Base-by-base conservation (phyloP, 495 filamentous ascomycete species). In the Podospora sp. region DNA sequence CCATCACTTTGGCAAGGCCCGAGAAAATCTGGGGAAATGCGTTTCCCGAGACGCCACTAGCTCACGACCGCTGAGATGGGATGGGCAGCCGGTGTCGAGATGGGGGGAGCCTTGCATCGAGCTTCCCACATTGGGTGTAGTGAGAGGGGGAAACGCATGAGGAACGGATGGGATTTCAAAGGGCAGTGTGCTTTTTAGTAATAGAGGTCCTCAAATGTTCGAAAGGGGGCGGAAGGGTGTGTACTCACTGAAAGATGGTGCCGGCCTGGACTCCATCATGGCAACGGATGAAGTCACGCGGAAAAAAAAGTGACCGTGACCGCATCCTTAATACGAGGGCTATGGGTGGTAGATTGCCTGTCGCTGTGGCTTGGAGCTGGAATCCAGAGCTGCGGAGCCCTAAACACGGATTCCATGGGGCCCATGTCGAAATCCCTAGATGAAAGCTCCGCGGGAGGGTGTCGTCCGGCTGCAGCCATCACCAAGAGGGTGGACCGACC, bases 281-380 rank as follows among this genome's bases (percentile, higher is more conserved):
- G 57, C 18, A 51, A 58, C 63, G 25, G 56, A 25, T n/a, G 26
- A 62, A 66, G 68, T 69, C 68, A 69, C 63, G 68, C 68, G 68
- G 49, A 36, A 27, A 25, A 66, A 52, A 59, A 62, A 51, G 56
- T 69, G 68, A 66, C 68, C 27, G 40, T 60, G 46, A 57, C 29
- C 14, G 53, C 26, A 40, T 40, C 25, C 62, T 63, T 62, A 69
- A 66, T 66, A 69, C 68, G 63, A 66, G 63, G 25, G 8, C 21
- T 69, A 66, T 63, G 57, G 50, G 63, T 25, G 57, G 62, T 57
- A 63, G 63, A 66, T 65, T 66, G 62, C 16, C 21, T 51, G 35
- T 57, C 53, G 57, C 27, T 69, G 58, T 66, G 58, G 58, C 62
- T 52, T 29, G 68, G 62, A 58, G 68, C 63, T 65, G 62, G 56